phyloP scores from a whole-genome alignment of 768 basidiomycete species.

The Pseudohyphozyma bogoriensis region DNA sequence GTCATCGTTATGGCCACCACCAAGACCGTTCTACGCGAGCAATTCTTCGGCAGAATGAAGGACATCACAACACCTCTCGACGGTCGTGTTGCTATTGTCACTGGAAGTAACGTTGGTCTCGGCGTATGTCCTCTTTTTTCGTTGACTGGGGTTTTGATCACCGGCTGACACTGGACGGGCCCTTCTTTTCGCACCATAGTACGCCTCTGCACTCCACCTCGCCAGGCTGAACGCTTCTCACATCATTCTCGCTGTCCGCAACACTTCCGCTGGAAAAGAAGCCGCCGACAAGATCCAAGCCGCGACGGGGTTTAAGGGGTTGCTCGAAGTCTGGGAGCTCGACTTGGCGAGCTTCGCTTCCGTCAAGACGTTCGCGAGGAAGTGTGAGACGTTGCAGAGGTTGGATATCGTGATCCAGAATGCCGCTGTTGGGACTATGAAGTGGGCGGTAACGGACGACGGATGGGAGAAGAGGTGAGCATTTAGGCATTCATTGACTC shows the following conservation, averaged over 20 bases:
- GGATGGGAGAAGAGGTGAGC: not conserved
- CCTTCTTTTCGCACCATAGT: too few relatives aligned
- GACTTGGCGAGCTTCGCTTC: not conserved
- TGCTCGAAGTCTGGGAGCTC: not conserved
- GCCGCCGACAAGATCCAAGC: not conserved
- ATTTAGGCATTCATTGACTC: too few relatives aligned
- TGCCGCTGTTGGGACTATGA: not conserved
- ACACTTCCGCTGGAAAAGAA: not conserved
- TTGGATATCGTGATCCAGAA: not conserved
- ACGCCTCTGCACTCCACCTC: not conserved
- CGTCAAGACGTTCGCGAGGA: not conserved
- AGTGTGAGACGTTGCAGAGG: not conserved
- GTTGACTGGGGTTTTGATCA: not conserved
- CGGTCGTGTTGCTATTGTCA: not conserved
- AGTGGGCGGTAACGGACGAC: not conserved
- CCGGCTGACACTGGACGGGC: not conserved
- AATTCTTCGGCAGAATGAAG: too few relatives aligned
- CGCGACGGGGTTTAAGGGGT: not conserved
- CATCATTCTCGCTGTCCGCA: not conserved
- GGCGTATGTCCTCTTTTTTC: not conserved
- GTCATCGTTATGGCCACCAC: too few relatives aligned
- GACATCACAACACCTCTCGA: not conserved
- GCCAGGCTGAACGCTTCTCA: not conserved
- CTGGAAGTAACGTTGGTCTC: not conserved
- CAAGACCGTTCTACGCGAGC: too few relatives aligned